Evolutionary conservation across 148 eudicot genomes (phyloP).

Genomic region (Euryodendron excelsum): DNA sequence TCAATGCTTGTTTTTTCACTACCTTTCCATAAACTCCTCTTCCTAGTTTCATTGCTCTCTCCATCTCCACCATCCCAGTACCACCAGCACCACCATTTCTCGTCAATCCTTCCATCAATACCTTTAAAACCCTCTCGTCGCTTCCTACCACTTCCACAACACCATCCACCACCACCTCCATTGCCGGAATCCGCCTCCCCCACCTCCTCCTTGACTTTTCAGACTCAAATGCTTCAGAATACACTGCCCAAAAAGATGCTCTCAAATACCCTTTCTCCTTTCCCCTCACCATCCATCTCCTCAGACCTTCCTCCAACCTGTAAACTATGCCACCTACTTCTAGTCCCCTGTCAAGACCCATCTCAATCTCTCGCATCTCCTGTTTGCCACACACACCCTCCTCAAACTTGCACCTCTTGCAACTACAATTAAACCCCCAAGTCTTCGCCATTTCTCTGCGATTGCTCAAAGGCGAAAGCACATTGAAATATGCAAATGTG

Average conservation of each 20-base stretch:
- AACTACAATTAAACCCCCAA: conserved; percentile 74
- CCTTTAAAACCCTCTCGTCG: conserved; percentile 69
- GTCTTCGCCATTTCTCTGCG: conserved; percentile 56
- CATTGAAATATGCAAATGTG: conserved; percentile 75
- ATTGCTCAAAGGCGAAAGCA: conserved; percentile 45
- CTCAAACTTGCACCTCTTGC: conserved; percentile 75
- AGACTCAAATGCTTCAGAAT: conserved; percentile 49
- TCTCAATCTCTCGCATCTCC: conserved; percentile 62
- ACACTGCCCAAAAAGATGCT: conserved; percentile 76
- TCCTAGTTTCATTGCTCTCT: conserved; percentile 72
- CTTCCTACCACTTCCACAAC: conserved; percentile 67
- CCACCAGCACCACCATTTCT: conserved; percentile 32
- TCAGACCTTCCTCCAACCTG: conserved; percentile 73
- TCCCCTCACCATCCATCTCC: conserved; percentile 61
- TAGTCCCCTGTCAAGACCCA: conserved; percentile 52
- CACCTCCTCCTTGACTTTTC: conserved; percentile 63
- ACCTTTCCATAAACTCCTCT: conserved; percentile 93
- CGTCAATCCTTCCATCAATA: conserved; percentile 54
- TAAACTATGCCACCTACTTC: conserved; percentile 61
- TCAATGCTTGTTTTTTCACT: conserved; percentile 77
- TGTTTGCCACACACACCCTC: conserved; percentile 42
- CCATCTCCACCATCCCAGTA: conserved; percentile 60
- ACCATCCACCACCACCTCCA: conserved; percentile 61
- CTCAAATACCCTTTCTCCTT: conserved; percentile 72
- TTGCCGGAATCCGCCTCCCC: conserved; percentile 69